These are phyloP conservation scores for Phytophthora agathidicida DNA, from an alignment of 352 stramenopile genomes.

Conservation along the genomic window DNA sequence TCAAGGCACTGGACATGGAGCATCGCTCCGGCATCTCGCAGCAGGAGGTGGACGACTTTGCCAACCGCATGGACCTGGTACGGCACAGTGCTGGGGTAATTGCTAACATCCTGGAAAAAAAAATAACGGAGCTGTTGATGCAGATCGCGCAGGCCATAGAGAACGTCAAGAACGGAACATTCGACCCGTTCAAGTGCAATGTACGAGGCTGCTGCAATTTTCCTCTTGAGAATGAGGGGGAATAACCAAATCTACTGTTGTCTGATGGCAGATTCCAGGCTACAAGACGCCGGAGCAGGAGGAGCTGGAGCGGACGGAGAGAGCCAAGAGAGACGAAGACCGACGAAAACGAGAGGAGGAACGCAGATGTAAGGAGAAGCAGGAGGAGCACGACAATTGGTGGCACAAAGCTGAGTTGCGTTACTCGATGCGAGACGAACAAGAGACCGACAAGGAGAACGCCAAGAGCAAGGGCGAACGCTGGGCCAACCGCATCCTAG, in stretches of 20 bases:
- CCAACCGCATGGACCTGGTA: slow-evolving; percentile 73
- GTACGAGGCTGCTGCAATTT: slow-evolving; percentile 19
- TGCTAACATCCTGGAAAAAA: no score
- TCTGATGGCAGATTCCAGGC: slow-evolving; percentile 78
- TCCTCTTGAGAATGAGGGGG: no score
- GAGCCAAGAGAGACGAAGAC: slow-evolving; percentile 43
- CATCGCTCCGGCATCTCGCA: slow-evolving; percentile 63
- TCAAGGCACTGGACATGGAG: slow-evolving; percentile 74
- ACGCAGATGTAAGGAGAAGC: slow-evolving; percentile 44
- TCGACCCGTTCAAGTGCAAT: slow-evolving; percentile 75
- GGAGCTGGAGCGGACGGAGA: slow-evolving; percentile 50
- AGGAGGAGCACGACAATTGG: slow-evolving; percentile 71
- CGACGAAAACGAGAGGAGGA: slow-evolving; percentile 49
- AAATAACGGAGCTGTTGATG: background rate
- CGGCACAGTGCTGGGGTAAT: no score
- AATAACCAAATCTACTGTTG: no score
- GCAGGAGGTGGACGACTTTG: slow-evolving; percentile 78
- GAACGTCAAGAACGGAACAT: slow-evolving; percentile 82
- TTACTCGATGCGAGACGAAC: slow-evolving; percentile 38
- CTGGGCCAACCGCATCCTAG: slow-evolving; percentile 67
- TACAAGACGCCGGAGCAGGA: slow-evolving; percentile 83
- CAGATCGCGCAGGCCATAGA: slow-evolving; percentile 79
- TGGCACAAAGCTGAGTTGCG: slow-evolving; percentile 70
- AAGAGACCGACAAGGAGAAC: slow-evolving; percentile 20
- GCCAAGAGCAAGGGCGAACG: slow-evolving; percentile 24